These are phyloP conservation scores for Chytridium lagenaria DNA, from an alignment of 371 early-diverging fungal species.

Conservation along the genomic window DNA sequence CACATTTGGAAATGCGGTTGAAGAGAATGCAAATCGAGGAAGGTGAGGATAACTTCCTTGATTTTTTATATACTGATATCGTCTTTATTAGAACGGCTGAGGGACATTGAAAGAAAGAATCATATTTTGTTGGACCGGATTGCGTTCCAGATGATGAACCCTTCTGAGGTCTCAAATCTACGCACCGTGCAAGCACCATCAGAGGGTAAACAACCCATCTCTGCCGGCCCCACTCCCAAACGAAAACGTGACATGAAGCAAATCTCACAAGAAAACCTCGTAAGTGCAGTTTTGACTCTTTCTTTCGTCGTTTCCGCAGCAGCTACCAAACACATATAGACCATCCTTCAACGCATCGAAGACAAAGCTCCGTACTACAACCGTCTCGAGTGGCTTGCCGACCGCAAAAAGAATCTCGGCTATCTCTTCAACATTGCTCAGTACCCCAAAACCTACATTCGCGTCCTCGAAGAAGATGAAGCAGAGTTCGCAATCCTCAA, in stretches of 20 bases:
- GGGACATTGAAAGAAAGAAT: constrained; percentile 50
- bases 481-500: constrained; percentile 14
- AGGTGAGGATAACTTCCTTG: constrained; percentile 28
- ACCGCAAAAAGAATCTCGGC: constrained; percentile 41
- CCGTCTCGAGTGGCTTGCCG: constrained; percentile 39
- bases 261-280: constrained; percentile 45
- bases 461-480: constrained; percentile 24
- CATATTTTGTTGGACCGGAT: constrained; percentile 48
- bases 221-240: constrained; percentile 16
- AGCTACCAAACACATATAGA: constrained; percentile 29
- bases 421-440: constrained; percentile 49
- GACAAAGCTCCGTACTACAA: constrained; percentile 49
- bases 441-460: constrained; percentile 44
- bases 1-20: constrained; percentile 50
- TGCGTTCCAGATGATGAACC: constrained; percentile 34
- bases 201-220: constrained; percentile 9
- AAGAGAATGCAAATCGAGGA: constrained; percentile 50
- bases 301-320: neutral
- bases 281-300: constrained; percentile 5
- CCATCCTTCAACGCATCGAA: constrained; percentile 48
- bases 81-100: constrained; percentile 44
- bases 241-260: constrained; percentile 27
- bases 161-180: constrained; percentile 29
- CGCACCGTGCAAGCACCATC: constrained; percentile 3
- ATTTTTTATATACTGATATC: neutral